A percentile compares a stretch with the other conserved stretches of the same genome.
These are phyloP conservation scores for Pneumocystis oryctolagi DNA, from an alignment of 1,139 yeast genomes.

Conservation along the genomic window DNA sequence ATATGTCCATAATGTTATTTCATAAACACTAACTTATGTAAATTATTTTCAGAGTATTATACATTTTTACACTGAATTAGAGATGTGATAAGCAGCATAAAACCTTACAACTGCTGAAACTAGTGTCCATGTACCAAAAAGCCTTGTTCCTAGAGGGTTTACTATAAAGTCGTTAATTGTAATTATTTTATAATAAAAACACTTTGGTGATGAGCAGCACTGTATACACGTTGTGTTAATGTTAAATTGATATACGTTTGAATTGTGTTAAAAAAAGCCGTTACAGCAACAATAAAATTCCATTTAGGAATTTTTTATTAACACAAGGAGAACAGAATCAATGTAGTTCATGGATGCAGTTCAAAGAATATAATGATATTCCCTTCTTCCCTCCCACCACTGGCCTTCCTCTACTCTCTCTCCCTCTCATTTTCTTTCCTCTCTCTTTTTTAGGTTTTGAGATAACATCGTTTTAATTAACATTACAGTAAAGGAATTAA, in stretches of 20 bases:
- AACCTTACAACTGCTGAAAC: constrained; percentile 70
- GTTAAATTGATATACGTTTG: constrained; percentile 74
- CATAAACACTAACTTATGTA: constrained; percentile 34
- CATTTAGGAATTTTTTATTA: constrained; percentile 67
- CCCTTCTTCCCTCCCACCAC: no score
- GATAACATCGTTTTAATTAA: no score
- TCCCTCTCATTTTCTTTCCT: no score
- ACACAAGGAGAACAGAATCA: constrained; percentile 33
- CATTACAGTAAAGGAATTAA: no score
- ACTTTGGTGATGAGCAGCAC: constrained; percentile 42
- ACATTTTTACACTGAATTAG: constrained; percentile 34
- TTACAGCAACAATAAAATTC: constrained; percentile 59
- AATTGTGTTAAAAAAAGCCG: constrained; percentile 74
- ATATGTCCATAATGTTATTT: constrained; percentile 59
- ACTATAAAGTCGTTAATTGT: constrained; percentile 22
- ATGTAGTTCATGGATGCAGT: constrained; percentile 23
- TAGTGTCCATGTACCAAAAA: constrained; percentile 96
- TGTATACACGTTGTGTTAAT: constrained; percentile 69
- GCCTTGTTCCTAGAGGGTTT: constrained; percentile 72
- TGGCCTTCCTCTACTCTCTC: no score
- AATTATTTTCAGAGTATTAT: constrained; percentile 6
- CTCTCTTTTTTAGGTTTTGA: no score
- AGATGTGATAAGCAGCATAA: constrained; percentile 69
- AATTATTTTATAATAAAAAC: neutral
- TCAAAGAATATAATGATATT: no score